A percentile compares a stretch with the other conserved stretches of the same genome.
Evolutionary conservation across 306 rosid genomes (phyloP).

Genomic region (Hippophae gyantsensis): DNA sequence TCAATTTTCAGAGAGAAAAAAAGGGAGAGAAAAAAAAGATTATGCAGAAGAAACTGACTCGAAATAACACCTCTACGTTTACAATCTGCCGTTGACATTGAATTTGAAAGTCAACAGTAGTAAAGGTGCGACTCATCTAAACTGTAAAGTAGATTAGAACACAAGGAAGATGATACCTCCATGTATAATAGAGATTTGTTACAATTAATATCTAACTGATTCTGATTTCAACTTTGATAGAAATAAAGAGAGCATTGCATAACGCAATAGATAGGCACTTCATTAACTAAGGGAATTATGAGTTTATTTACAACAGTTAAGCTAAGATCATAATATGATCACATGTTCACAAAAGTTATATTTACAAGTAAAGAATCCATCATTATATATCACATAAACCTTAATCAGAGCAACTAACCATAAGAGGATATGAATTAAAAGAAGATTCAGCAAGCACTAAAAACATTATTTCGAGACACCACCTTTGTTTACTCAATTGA

Average conservation of each 20-base stretch:
- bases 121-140: no score
- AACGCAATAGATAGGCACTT: background rate
- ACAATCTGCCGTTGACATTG: no score
- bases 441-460: background rate
- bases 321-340: background rate
- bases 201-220: no score
- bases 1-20: no score
- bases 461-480: background rate
- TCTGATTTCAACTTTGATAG: background rate
- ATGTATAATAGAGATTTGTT: no score
- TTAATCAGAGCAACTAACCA: background rate
- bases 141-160: no score
- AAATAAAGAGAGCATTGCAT: background rate
- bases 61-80: no score
- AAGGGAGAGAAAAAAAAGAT: no score
- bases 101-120: no score
- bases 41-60: no score
- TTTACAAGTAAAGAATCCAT: slow-evolving; percentile 8
- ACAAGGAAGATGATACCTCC: no score
- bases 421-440: background rate
- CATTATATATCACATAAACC: slow-evolving; percentile 3
- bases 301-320: slow-evolving; percentile 1
- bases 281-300: background rate
- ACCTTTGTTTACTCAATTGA: background rate
- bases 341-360: background rate